These are phyloP conservation scores for Diaporthe humulicola DNA, from an alignment of 2,329 filamentous ascomycete genomes.

Conservation along the genomic window DNA sequence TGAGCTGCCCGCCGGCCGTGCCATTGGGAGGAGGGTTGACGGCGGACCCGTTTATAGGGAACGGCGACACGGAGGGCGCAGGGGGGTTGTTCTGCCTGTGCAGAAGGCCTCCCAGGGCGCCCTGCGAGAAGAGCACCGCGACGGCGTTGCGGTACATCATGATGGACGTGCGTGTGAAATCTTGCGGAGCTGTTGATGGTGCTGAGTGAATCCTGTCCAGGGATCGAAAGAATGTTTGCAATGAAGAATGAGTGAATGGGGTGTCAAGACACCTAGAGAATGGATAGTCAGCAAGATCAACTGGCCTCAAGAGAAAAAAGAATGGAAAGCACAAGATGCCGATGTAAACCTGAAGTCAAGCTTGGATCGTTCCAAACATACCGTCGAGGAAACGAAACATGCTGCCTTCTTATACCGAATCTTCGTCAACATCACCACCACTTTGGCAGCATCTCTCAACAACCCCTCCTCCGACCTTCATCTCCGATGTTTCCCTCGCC, in stretches of 20 bases:
- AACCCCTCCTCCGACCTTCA: slow-evolving; percentile 19
- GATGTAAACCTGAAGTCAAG: slow-evolving; percentile 22
- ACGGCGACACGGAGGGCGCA: slow-evolving; percentile 24
- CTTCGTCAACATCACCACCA: not conserved
- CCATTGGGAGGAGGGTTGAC: slow-evolving; percentile 11
- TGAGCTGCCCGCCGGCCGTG: slow-evolving; percentile 16
- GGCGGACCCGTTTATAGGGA: slow-evolving; percentile 25
- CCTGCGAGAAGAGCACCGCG: slow-evolving; percentile 35
- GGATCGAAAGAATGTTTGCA: slow-evolving; percentile 24
- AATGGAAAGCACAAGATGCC: slow-evolving; percentile 26
- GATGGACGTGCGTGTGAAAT: not conserved
- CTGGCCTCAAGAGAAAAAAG: slow-evolving; percentile 17
- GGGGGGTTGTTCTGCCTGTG: slow-evolving; percentile 28
- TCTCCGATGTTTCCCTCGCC: slow-evolving; percentile 25
- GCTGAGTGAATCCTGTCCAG: slow-evolving; percentile 23
- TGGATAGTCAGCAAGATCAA: slow-evolving; percentile 28
- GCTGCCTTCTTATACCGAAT: slow-evolving; percentile 15
- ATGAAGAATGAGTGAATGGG: slow-evolving; percentile 18
- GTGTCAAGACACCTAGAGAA: slow-evolving; percentile 29
- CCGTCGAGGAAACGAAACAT: not conserved
- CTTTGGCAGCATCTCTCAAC: not conserved
- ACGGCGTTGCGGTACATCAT: slow-evolving; percentile 36
- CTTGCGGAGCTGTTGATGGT: not conserved
- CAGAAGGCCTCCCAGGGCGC: slow-evolving; percentile 29
- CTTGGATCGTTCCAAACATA: not conserved